Evolutionary conservation across 805 yeast species (phyloP).

Genomic region (Ogataea philodendri): DNA sequence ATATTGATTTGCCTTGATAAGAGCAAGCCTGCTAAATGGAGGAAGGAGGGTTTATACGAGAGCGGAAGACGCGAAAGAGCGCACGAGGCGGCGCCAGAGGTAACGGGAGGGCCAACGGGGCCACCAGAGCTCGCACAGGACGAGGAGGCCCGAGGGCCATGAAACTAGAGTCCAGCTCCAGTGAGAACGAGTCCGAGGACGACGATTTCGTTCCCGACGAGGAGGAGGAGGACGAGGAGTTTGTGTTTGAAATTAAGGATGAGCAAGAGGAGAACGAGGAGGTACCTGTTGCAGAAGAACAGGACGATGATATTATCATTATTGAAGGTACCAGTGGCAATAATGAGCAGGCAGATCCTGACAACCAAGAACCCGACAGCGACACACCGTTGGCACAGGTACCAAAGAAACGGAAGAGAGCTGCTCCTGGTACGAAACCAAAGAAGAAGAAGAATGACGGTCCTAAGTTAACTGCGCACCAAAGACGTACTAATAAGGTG

Average conservation of each 20-base stretch:
- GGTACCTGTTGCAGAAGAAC: constrained; percentile 23
- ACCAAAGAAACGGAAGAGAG: constrained; percentile 18
- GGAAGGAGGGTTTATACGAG: constrained; percentile 44
- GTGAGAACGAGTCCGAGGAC: constrained; percentile 13
- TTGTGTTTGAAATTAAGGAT: constrained; percentile 26
- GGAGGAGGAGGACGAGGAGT: constrained; percentile 25
- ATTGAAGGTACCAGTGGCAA: constrained; percentile 22
- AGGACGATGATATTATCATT: constrained; percentile 26
- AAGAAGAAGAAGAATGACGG: constrained; percentile 26
- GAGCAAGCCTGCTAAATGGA: constrained; percentile 8
- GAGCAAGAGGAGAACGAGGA: constrained; percentile 17
- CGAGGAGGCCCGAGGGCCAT: constrained; percentile 12
- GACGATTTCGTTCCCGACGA: constrained; percentile 18
- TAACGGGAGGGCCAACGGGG: constrained; percentile 18
- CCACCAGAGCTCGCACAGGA: constrained; percentile 20
- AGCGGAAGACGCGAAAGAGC: constrained; percentile 11
- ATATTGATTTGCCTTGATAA: constrained; percentile 7
- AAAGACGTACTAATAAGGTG: constrained; percentile 64
- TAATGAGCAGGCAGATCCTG: constrained; percentile 15
- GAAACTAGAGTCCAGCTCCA: constrained; percentile 6
- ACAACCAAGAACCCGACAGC: too few species aligned
- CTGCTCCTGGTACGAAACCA: constrained; percentile 20
- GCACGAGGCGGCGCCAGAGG: constrained; percentile 21
- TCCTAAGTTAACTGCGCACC: constrained; percentile 59
- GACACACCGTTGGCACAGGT: constrained; percentile 19